Conservation (phyloP, 1,284 basidiomycete genomes). For the Naganishia liquefaciens region DNA sequence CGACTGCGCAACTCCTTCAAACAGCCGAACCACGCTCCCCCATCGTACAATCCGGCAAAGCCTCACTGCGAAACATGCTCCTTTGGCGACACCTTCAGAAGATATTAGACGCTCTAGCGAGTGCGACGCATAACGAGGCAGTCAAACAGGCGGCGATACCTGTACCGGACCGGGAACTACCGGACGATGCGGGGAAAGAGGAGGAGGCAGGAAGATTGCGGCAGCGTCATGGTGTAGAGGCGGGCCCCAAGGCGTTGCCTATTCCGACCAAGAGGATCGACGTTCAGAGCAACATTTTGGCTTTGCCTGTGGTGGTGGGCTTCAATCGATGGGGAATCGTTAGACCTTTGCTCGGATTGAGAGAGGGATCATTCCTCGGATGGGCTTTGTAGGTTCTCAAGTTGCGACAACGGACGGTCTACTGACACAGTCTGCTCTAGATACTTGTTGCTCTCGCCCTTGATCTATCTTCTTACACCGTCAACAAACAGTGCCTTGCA, state of each 20-base stretch:
- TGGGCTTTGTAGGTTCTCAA: conserved; percentile 41
- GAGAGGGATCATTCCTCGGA: conserved; percentile 34
- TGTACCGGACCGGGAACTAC: conserved; percentile 30
- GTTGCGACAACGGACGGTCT: not conserved
- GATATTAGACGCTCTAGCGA: conserved; percentile 49
- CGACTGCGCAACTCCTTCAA: conserved; percentile 2
- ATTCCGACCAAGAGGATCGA: conserved; percentile 39
- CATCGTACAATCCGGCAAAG: conserved; percentile 38
- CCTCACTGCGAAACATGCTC: conserved; percentile 43
- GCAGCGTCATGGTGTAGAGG: conserved; percentile 2
- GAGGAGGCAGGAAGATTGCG: not conserved
- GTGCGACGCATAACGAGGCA: conserved; percentile 32
- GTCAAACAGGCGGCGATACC: conserved; percentile 1
- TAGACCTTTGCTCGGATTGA: conserved; percentile 38
- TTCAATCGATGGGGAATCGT: conserved; percentile 50
- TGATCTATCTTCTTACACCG: conserved; percentile 48
- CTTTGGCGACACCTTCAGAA: conserved; percentile 47
- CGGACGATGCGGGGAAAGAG: conserved; percentile 20
- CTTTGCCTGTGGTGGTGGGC: conserved; percentile 48
- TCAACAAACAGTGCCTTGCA: conserved; percentile 44
- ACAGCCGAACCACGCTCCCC: conserved; percentile 10
- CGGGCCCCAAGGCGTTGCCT: not conserved
- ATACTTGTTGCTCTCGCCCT: conserved; percentile 46
- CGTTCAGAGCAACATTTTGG: conserved; percentile 50
- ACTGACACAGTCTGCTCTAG: conserved; percentile 32